phyloP scores from a whole-genome alignment of 106 monocot species.

The Acorus calamus region DNA sequence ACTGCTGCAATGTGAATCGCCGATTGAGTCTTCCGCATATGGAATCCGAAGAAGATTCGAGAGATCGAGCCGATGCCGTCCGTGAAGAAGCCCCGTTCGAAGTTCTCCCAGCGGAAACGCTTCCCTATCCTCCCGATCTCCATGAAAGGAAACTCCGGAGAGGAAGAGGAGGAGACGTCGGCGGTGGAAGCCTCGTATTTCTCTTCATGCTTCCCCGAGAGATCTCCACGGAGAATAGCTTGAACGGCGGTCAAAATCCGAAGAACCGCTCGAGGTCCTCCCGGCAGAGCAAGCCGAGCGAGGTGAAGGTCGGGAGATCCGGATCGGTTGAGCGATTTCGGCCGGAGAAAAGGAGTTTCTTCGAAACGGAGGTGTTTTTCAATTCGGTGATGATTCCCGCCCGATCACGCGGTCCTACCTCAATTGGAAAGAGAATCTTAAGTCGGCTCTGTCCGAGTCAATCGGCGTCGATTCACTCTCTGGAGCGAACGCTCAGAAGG shows the following conservation, averaged over 20 bases:
- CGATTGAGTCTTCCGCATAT: background rate
- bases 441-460: no score
- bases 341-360: background rate
- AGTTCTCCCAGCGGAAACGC: conserved; percentile 34
- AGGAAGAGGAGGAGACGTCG: background rate
- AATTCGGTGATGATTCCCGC: conserved; percentile 18
- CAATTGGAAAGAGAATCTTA: conserved; percentile 7
- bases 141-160: background rate
- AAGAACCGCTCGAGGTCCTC: background rate
- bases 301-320: conserved; percentile 9
- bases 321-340: background rate
- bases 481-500: background rate
- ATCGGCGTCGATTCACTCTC: no score
- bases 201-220: conserved; percentile 48
- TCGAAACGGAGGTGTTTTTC: background rate
- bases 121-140: conserved; percentile 10
- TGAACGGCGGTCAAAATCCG: conserved; percentile 1
- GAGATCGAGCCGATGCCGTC: background rate
- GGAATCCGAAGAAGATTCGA: background rate
- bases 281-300: background rate
- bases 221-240: conserved; percentile 20
- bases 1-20: background rate
- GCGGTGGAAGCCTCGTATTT: conserved; percentile 13
- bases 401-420: conserved; percentile 27
- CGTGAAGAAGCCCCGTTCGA: conserved; percentile 35